Conservation (phyloP, 2,329 filamentous ascomycete genomes). For the Monosporascus sp. region DNA sequence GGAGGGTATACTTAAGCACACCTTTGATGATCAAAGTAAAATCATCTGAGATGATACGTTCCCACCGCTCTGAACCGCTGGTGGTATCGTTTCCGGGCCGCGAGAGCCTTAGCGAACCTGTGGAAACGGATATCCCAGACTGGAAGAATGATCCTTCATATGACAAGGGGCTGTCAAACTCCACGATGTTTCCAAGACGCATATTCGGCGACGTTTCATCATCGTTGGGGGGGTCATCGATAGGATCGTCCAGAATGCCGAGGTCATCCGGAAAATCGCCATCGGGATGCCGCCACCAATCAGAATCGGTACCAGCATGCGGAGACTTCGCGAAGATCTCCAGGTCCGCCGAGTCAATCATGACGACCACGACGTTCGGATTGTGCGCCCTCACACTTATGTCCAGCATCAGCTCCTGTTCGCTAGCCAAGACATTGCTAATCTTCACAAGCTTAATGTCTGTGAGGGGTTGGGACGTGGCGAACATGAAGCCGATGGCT, state of each 20-base stretch:
- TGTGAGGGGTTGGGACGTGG: constrained; percentile 80
- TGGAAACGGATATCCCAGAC: constrained; percentile 63
- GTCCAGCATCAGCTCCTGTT: constrained; percentile 94
- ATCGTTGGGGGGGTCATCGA: constrained; percentile 54
- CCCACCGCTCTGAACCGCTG: constrained; percentile 82
- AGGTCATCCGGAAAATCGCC: constrained; percentile 15
- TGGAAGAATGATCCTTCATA: constrained; percentile 90
- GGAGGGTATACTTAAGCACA: constrained; percentile 74
- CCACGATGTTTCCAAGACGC: constrained; percentile 81
- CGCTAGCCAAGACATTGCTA: constrained; percentile 84
- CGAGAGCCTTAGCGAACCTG: constrained; percentile 75
- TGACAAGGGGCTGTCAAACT: constrained; percentile 80
- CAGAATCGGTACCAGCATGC: constrained; percentile 67
- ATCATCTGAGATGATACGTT: constrained; percentile 81
- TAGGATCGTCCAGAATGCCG: constrained; percentile 31
- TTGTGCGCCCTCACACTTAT: constrained; percentile 84
- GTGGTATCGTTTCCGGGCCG: constrained; percentile 87
- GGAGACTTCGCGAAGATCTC: constrained; percentile 94
- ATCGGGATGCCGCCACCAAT: constrained; percentile 50
- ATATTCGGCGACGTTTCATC: constrained; percentile 73
- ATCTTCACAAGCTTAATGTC: constrained; percentile 76
- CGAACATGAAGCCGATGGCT: constrained; percentile 82
- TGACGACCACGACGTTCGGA: constrained; percentile 85
- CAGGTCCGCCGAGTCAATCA: constrained; percentile 79
- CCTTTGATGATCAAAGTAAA: constrained; percentile 93